Base-by-base conservation (phyloP, 352 stramenopile genomes). In the Lagenidium sp. region DNA sequence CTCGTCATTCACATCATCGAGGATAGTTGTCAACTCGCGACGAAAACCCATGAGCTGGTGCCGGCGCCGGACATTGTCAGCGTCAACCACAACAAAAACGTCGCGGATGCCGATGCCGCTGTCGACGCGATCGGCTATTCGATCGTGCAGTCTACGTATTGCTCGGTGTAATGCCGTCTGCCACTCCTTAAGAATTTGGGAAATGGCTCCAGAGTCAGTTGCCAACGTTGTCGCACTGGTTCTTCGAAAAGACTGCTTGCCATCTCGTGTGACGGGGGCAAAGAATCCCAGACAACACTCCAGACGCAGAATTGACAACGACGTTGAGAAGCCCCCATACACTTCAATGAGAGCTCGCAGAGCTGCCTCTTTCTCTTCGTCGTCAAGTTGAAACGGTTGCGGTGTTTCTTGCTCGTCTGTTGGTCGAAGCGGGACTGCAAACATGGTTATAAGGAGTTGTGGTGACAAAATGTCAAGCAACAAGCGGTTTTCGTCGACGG, bases 11-110 rank as follows among this genome's bases (percentile, higher is more conserved):
- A 52, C 20, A 5, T 44, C 36, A 3, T 20, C 13, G 13, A 52
- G n/a, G 5, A 22, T 24, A 15, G 12, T 16, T 4, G 12, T 23
- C n/a, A 52, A 12, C 36, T 44, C 36, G 13, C 28, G 20, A 5
- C 28, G 28, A 20, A 52, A 42, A 2, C 18, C 16, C 36, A 52
- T 45, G 8, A 36, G 21, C 34, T 50, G 44, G 24, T 50, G 35
- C 15, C 25, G 32, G 8, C 25, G 24, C 15, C 35, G 44, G 3
- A 52, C 20, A 5, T 44, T 16, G 12, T 52, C 36, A 11, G n/a
- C 15, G 4, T 38, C 28, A 22, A 19, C 19, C 35, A 45, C 25
- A n/a, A 34, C 36, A 21, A 45, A 52, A 10, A 52, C 15, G 23
- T 52, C 45, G 8, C 36, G 36, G 22, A 24, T 39, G 4, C 19